Evolutionary conservation across 192 early-diverging fungal species (phyloP).

Genomic region (Backusella macrospora): DNA sequence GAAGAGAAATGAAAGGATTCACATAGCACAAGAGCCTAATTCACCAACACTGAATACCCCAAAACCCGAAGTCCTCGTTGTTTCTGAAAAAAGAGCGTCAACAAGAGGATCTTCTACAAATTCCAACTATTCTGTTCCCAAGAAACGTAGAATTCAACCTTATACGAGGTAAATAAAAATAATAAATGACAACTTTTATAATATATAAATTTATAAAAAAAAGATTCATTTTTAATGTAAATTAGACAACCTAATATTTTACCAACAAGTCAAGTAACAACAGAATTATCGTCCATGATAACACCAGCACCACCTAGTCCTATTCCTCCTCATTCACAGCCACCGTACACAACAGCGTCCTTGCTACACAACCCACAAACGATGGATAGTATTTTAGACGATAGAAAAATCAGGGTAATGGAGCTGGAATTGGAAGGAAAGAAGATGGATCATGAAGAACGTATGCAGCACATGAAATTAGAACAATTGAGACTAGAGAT

Average conservation of each 20-base stretch:
- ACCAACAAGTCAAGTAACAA: not conserved
- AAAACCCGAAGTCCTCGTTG: not conserved
- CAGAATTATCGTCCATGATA: not conserved
- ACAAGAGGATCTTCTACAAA: not conserved
- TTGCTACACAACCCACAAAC: not conserved
- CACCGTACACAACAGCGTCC: not conserved
- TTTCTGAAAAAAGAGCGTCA: not conserved
- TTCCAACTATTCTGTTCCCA: not conserved
- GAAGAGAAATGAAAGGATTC: not conserved
- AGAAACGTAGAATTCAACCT: slow-evolving; percentile 2
- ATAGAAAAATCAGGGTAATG: slow-evolving; percentile 13
- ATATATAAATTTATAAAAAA: not conserved
- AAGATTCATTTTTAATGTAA: not conserved
- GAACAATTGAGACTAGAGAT: slow-evolving; percentile 31
- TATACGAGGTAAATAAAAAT: not conserved
- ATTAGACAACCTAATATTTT: not conserved
- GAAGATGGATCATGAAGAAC: slow-evolving; percentile 30
- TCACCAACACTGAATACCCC: not conserved
- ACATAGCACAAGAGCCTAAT: slow-evolving; percentile 1
- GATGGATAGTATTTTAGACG: slow-evolving; percentile 4
- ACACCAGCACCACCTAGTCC: too few species aligned
- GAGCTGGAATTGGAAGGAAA: slow-evolving; percentile 26
- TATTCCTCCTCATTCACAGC: too few species aligned
- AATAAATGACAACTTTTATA: not conserved
- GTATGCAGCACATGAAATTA: slow-evolving; percentile 34